Evolutionary conservation across 768 basidiomycete genomes (phyloP).

Genomic region (Russula abietina): DNA sequence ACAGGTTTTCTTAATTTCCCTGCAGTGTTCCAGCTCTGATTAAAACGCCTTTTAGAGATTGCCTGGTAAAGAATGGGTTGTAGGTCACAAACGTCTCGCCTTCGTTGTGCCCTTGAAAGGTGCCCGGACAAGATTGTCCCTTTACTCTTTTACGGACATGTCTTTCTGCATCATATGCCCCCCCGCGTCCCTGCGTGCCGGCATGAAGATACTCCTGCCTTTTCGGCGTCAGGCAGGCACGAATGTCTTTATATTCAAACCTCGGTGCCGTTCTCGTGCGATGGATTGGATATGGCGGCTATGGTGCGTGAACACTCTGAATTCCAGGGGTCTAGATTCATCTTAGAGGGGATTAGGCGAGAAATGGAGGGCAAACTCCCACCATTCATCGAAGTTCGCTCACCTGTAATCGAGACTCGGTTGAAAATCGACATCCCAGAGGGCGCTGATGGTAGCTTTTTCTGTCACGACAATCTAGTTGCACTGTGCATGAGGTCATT

Average conservation of each 20-base stretch:
- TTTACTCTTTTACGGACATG: slow-evolving; percentile 84
- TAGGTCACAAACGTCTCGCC: slow-evolving; percentile 69
- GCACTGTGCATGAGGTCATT: slow-evolving; percentile 55
- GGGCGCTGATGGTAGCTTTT: slow-evolving; percentile 38
- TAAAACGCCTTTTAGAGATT: slow-evolving; percentile 40
- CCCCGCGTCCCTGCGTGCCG: slow-evolving; percentile 42
- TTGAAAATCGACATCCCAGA: slow-evolving; percentile 59
- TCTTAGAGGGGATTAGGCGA: slow-evolving; percentile 45
- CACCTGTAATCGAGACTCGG: slow-evolving; percentile 59
- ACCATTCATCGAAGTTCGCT: slow-evolving; percentile 57
- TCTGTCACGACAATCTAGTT: slow-evolving; percentile 59
- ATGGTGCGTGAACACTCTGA: slow-evolving; percentile 43
- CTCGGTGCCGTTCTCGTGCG: slow-evolving; percentile 68
- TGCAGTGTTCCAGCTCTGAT: neutral
- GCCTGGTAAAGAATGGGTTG: slow-evolving; percentile 62
- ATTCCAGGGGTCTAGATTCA: neutral
- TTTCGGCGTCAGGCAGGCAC: slow-evolving; percentile 59
- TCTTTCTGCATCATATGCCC: slow-evolving; percentile 72
- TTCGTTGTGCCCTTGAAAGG: slow-evolving; percentile 70
- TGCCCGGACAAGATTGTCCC: slow-evolving; percentile 59
- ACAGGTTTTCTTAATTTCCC: slow-evolving; percentile 28
- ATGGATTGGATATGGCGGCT: slow-evolving; percentile 89
- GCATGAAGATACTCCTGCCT: slow-evolving; percentile 41
- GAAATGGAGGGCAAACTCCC: slow-evolving; percentile 71
- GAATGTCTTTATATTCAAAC: slow-evolving; percentile 83